Evolutionary conservation across 1,284 basidiomycete genomes (phyloP).

Genomic region (Microbotryum scabiosae): DNA sequence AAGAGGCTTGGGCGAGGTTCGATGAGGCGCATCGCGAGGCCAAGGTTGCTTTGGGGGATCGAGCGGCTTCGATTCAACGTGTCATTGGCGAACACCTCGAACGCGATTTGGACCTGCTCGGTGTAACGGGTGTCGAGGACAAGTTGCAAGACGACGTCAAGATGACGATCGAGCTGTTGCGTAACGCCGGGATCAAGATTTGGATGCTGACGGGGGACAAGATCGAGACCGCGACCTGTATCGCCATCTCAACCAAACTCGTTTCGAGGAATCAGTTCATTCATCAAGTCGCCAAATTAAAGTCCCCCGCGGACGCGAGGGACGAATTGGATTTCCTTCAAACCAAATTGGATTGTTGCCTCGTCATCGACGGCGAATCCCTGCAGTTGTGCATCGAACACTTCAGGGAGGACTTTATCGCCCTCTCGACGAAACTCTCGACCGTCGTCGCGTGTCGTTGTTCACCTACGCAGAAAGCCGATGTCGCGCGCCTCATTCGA

Average conservation of each 20-base stretch:
- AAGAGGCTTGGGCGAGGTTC: constrained; percentile 65
- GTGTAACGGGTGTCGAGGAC: constrained; percentile 95
- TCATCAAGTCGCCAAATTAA: constrained; percentile 90
- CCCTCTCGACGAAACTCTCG: constrained; percentile 88
- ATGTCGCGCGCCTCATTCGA: constrained; percentile 87
- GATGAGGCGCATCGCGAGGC: constrained; percentile 68
- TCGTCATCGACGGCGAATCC: constrained; percentile 98
- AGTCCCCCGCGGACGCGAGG: constrained; percentile 69
- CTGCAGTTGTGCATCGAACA: constrained; percentile 81
- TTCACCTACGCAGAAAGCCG: constrained; percentile 97
- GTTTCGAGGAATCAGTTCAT: constrained; percentile 96
- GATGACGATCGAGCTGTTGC: constrained; percentile 78
- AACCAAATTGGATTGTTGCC: constrained; percentile 89
- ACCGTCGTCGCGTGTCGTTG: constrained; percentile 96
- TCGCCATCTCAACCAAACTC: constrained; percentile 93
- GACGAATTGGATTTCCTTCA: constrained; percentile 91
- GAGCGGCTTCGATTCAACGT: constrained; percentile 66
- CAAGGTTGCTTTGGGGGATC: constrained; percentile 62
- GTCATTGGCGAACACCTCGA: constrained; percentile 75
- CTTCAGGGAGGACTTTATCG: constrained; percentile 89
- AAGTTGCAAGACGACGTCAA: constrained; percentile 97
- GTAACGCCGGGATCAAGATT: constrained; percentile 96
- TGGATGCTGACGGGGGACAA: constrained; percentile 99
- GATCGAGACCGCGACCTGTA: constrained; percentile 97
- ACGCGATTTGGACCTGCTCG: constrained; percentile 80